A percentile compares a stretch with the other conserved stretches of the same genome.
Conservation (phyloP, 129 eudicot species). For the Flaveria brownii region DNA sequence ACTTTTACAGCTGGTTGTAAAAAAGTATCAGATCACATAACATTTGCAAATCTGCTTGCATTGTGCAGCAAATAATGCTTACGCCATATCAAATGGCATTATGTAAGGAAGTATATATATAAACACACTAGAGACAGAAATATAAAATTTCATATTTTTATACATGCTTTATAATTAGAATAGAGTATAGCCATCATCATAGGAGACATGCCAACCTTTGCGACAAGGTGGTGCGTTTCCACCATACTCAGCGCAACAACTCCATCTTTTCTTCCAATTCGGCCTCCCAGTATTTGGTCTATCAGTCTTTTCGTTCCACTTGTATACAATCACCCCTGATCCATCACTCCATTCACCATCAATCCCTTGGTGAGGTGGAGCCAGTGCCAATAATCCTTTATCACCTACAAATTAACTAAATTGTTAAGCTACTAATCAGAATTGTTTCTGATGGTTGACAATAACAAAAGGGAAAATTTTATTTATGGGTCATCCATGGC, state of each 20-base stretch:
- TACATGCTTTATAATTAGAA: slow-evolving; percentile 25
- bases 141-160: not conserved
- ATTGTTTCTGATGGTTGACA: not conserved
- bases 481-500: not conserved
- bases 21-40: too few species aligned
- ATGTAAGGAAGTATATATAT: slow-evolving; percentile 5
- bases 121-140: not conserved
- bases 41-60: not conserved
- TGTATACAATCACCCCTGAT: slow-evolving; percentile 72
- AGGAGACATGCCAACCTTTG: slow-evolving; percentile 76
- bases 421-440: not conserved
- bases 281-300: slow-evolving; percentile 70
- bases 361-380: slow-evolving; percentile 83
- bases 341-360: slow-evolving; percentile 78
- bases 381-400: slow-evolving; percentile 60
- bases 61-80: slow-evolving; percentile 1
- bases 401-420: slow-evolving; percentile 48
- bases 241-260: slow-evolving; percentile 72
- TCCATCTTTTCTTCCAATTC: slow-evolving; percentile 86
- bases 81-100: slow-evolving; percentile 12
- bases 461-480: not conserved
- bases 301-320: slow-evolving; percentile 64
- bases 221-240: slow-evolving; percentile 74
- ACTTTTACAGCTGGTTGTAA: too few species aligned
- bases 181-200: slow-evolving; percentile 78